Evolutionary conservation across 2,329 filamentous ascomycete species (phyloP), one percentile per base, ranked within the genome.

Genomic region (Apiospora phragmitis): DNA sequence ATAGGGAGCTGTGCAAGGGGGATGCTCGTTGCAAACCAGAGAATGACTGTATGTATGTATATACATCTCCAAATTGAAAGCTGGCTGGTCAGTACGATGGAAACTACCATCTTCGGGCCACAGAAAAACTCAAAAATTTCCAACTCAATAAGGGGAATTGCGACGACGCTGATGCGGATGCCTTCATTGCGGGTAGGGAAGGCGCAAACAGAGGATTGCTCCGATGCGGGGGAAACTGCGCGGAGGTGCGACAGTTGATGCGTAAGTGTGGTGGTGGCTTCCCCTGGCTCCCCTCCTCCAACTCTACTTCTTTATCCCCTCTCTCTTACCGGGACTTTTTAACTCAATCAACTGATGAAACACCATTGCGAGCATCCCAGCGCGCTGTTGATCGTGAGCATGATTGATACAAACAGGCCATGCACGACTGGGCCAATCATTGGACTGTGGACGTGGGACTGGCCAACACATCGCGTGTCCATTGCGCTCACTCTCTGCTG

Each of bases 321-420:
- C 14, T 55, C 26, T 62, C 21, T 62, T 62, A 3, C 55, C 55
- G 55, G 18, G 11, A 38, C 55, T 12, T n/a, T n/a, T n/a, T 59
- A 62, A 38, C 32, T 62, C 55, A 62, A 62, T 62, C 55, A 62
- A 62, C 18, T 62, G 18, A 62, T 62, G 55, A 62, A 62, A 62
- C 55, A 38, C 55, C 32, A 38, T 38, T 62, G 55, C 32, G 55
- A 38, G 38, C 55, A 62, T 62, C 55, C 55, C 55, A 62, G 55
- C 32, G 38, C 18, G 11, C 32, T 21, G 55, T 62, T 38, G 9
- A 62, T 35, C 32, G 29, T n/a, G 55, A 14, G 55, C 32, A 62
- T 62, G 55, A 38, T 62, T 62, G 9, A 35, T 35, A 38, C 32
- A 62, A 38, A 62, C 29, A 38, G 32, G 16, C 11, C 55, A 38